Evolutionary conservation across 371 early-diverging fungal species (phyloP).

Genomic region (Homolaphlyctis polyrhiza): DNA sequence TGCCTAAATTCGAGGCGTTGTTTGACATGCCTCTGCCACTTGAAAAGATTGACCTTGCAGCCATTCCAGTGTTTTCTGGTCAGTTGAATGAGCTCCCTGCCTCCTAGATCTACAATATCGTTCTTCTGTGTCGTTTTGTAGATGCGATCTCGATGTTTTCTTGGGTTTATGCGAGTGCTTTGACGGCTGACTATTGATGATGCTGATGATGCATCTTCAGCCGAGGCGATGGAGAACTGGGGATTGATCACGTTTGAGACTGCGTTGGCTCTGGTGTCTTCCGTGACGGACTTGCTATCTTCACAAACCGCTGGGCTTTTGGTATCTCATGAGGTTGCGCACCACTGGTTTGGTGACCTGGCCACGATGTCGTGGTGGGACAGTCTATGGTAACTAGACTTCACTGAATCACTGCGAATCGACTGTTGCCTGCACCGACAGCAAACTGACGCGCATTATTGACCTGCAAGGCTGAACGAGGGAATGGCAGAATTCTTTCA

Average conservation of each 20-base stretch:
- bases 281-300: constrained; percentile 50
- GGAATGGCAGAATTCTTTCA: no score
- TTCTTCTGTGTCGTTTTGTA: no score
- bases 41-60: constrained; percentile 85
- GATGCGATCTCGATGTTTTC: no score
- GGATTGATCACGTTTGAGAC: constrained; percentile 82
- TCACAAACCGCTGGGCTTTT: constrained; percentile 78
- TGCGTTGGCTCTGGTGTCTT: constrained; percentile 66
- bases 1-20: constrained; percentile 79
- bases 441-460: no score
- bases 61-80: constrained; percentile 86
- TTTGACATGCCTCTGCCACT: constrained; percentile 83
- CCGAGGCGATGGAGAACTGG: constrained; percentile 92
- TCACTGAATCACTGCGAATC: no score
- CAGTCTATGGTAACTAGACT: constrained; percentile 93
- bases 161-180: no score
- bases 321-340: constrained; percentile 91
- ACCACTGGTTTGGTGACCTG: constrained; percentile 96
- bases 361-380: constrained; percentile 96
- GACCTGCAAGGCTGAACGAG: no score
- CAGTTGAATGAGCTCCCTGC: no score
- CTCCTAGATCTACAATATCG: no score
- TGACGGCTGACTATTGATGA: constrained; percentile 5
- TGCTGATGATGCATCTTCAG: constrained; percentile 6
- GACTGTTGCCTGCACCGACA: no score